Base-by-base conservation (phyloP, 495 filamentous ascomycete species). In the Jackrogersella minutella region DNA sequence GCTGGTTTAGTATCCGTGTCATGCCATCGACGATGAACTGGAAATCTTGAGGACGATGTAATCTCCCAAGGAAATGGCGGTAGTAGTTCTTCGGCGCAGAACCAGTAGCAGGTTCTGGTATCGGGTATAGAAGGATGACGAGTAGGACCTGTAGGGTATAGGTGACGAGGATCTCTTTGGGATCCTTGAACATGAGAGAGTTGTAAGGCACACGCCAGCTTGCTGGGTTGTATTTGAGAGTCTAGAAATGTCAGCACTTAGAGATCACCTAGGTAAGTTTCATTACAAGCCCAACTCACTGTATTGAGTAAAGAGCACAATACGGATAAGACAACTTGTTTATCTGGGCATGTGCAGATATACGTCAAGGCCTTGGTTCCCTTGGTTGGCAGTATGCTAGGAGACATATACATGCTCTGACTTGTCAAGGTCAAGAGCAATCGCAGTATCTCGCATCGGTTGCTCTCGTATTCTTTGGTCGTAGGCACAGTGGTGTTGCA, bases 21-120 rank as follows among this genome's bases (percentile, higher is more conserved):
- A 99, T 96, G 19, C 95, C 95, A 76, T 98, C 94, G 11, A 95
- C 90, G 19, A 98, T 86, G 74, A 98, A 98, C 76, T 99, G 95
- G 76, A 99, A 98, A 73, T 99, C 95, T 72, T 97, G 92, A 7
- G 93, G 91, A 46, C 95, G 85, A 77, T 99, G 95, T 47, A 99
- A 76, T 46, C 94, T 84, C 34, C 95, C 93, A 24, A 97, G 88
- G 70, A 93, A 96, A 79, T 97, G 91, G 8, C 93, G 90, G 75
- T 93, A 97, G 70, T 88, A 91, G 74, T 98, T 99, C 81, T 97
- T 97, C 28, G 83, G 79, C 4, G 81, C 76, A 50, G 77, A 69
- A 7, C 73, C 72, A 4, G 89, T 86, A 19, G 86, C 82, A 46
- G 87, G 84, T 72, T 96, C 91, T 0, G 96, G 95, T 47, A 97